These are phyloP conservation scores for Candida multigemmis DNA, from an alignment of 805 yeast genomes.

Conservation along the genomic window DNA sequence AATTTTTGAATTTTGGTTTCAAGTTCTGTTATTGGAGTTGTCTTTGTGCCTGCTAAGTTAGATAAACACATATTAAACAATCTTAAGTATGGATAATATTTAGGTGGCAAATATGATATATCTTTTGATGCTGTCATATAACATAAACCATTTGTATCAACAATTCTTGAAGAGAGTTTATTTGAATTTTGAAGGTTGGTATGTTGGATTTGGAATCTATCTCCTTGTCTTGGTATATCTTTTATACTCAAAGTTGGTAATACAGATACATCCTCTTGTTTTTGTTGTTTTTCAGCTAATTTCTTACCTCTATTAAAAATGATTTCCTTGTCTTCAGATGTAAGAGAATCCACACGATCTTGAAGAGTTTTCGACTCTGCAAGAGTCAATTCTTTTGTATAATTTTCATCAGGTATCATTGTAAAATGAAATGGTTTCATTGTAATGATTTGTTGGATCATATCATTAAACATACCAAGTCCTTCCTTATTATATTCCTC, in stretches of 20 bases:
- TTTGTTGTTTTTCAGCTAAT: conserved; percentile 56
- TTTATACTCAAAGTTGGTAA: conserved; percentile 68
- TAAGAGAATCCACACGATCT: conserved; percentile 31
- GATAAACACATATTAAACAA: conserved; percentile 74
- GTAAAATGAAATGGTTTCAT: conserved; percentile 53
- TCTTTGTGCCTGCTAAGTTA: conserved; percentile 70
- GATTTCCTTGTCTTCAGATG: conserved; percentile 45
- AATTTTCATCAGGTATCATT: conserved; percentile 62
- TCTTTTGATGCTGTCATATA: conserved; percentile 65
- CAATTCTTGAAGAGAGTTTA: conserved; percentile 37
- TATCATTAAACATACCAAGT: conserved; percentile 43
- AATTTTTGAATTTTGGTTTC: conserved; percentile 75
- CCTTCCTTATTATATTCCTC: conserved; percentile 47
- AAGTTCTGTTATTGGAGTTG: conserved; percentile 63
- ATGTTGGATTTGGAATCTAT: conserved; percentile 18
- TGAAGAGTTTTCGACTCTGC: conserved; percentile 53
- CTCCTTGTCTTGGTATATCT: conserved; percentile 63
- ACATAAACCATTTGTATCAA: conserved; percentile 73
- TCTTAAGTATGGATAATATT: conserved; percentile 62
- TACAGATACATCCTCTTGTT: conserved; percentile 63
- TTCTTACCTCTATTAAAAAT: conserved; percentile 53
- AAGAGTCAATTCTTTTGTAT: conserved; percentile 37
- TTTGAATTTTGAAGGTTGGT: conserved; percentile 21
- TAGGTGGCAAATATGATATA: conserved; percentile 48
- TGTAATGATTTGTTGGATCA: conserved; percentile 47